A percentile compares a stretch with the other conserved stretches of the same genome.
Conservation (phyloP, 306 rosid species). For the Malus sieversii region DNA sequence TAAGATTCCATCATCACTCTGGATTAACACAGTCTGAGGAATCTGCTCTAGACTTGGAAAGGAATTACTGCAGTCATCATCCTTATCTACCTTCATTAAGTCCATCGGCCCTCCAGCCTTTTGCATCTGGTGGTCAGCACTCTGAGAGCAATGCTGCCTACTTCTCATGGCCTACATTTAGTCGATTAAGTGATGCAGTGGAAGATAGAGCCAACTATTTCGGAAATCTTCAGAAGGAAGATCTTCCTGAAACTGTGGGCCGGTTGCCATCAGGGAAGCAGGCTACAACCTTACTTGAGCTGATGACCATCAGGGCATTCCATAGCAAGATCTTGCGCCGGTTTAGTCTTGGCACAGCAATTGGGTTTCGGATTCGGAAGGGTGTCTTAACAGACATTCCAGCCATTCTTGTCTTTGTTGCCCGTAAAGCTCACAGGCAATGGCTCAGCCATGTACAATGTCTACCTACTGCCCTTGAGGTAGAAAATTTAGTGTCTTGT, state of each 20-base stretch:
- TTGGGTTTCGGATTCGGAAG: constrained; percentile 89
- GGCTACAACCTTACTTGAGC: constrained; percentile 94
- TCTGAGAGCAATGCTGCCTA: constrained; percentile 89
- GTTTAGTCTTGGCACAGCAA: constrained; percentile 92
- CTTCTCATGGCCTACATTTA: constrained; percentile 97
- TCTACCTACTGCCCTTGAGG: constrained; percentile 99
- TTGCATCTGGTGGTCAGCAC: constrained; percentile 74
- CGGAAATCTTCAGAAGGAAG: constrained; percentile 90
- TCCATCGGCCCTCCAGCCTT: constrained; percentile 69
- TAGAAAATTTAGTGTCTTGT: constrained; percentile 47
- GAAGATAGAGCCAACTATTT: constrained; percentile 91
- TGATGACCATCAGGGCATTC: constrained; percentile 98
- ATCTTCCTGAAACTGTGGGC: constrained; percentile 86
- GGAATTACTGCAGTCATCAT: constrained; percentile 51
- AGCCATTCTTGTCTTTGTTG: constrained; percentile 96
- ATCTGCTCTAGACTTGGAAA: constrained; percentile 78
- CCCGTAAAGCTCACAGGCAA: constrained; percentile 91
- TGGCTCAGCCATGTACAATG: constrained; percentile 75
- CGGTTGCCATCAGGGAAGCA: constrained; percentile 84
- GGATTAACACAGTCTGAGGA: constrained; percentile 86
- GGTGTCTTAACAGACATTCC: constrained; percentile 88
- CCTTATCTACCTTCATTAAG: constrained; percentile 57
- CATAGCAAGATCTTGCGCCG: constrained; percentile 93
- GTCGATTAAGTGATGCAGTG: constrained; percentile 76
- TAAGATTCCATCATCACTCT: constrained; percentile 62